Evolutionary conservation across 2,329 filamentous ascomycete species (phyloP), one percentile per base, ranked within the genome.

Genomic region (Paecilomyces sp.): DNA sequence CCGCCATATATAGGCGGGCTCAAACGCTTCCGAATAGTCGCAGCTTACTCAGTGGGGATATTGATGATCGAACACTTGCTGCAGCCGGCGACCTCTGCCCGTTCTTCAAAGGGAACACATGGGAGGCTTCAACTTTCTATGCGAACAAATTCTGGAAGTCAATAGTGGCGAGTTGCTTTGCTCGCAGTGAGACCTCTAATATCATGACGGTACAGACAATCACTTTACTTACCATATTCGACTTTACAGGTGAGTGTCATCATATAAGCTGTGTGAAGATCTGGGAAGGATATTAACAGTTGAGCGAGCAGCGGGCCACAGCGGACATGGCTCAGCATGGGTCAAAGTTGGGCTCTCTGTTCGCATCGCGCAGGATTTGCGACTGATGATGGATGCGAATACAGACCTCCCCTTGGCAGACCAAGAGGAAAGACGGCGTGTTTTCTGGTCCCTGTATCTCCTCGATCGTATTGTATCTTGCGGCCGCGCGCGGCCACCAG

Each of bases 351-450:
- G 60, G 2, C 50, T 63, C 18, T 57, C 63, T 3, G 59, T 75
- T 67, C 93, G 90, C 55, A 93, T 83, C 72, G 92, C 88, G 3
- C 65, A 67, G 57, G 60, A 64, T 53, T 73, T 74, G 41, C 67
- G 65, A 7, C 70, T 65, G 15, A 63, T 63, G 55, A 58, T 52
- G 9, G 63, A 64, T 24, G 51, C 59, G 1, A 34, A 24, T 12
- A n/a, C 15, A 1, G 52, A 55, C 13, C 30, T 60, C 2, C 51
- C 64, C 9, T n/a, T 53, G 30, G 57, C 47, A 11, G 58, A 62
- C 34, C 60, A 65, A 59, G 65, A 66, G 31, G 64, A 67, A 50
- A 41, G 59, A 41, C 59, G 63, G 6, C 54, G 59, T 36, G 59
- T 61, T 22, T 66, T 66, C 47, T 67, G 65, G 65, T 67, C 65